Evolutionary conservation across 768 basidiomycete species (phyloP), one percentile per base, ranked within the genome.

Genomic region (Podaxis sp.): DNA sequence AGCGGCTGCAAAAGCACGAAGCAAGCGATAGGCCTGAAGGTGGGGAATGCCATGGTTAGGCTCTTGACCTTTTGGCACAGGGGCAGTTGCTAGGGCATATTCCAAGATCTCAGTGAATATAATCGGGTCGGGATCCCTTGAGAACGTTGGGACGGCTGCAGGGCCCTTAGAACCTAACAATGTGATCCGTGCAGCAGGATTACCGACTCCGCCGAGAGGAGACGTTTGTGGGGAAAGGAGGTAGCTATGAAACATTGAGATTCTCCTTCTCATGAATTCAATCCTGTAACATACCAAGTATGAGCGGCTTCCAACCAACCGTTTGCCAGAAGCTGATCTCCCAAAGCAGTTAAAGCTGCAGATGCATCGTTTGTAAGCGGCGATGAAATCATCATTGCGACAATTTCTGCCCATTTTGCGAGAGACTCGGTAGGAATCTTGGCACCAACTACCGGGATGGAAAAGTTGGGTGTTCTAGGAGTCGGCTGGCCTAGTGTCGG

Each of bases 61-160:
- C 56, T 99, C 96, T 70, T 95, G 93, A 12, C 95, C 93, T 75
- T 97, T 97, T 1, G 80, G 68, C 0, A 83, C 74, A 3, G 89
- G 76, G n/a, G 84, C 79, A 42, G 96, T 76, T 5, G 93, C 93
- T 51, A 95, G 70, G 0, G 93, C 96, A 72, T 94, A 99, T 76
- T 99, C 97, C 13, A 88, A 78, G 53, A 97, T 88, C 76, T 99
- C 97, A 2, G 95, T 88, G 66, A 97, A 84, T 63, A 96, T 85
- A 55, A 95, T 78, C 2, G 89, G 77, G 70, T 97, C 95, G 1
- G 81, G 75, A 69, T 95, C 87, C 71, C 82, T 85, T 70, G 79
- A 75, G 70, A 86, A 87, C 57, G 75, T 79, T 0, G 85, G 81
- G 42, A 72, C 75, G 38, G 70, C 70, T 55, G 76, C 79, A 4